Conservation (phyloP, 768 basidiomycete genomes). For the Hygrocybe punicea region DNA sequence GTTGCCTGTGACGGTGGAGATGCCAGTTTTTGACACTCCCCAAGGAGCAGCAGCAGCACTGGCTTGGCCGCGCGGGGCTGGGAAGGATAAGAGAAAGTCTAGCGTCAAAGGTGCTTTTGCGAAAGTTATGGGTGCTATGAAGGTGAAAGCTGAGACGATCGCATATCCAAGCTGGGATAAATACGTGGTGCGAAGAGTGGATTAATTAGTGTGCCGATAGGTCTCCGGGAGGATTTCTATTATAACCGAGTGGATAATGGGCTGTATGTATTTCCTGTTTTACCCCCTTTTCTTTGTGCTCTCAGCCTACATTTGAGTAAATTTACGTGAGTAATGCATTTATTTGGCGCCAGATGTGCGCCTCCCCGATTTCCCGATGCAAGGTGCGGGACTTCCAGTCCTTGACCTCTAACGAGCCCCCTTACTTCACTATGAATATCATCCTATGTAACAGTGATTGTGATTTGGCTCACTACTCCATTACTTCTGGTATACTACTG, state of each 20-base stretch:
- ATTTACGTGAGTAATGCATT: too few species aligned
- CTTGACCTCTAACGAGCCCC: too few species aligned
- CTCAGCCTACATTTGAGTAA: too few species aligned
- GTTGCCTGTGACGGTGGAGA: slow-evolving; percentile 40
- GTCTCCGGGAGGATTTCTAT: not conserved
- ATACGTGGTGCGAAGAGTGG: slow-evolving; percentile 49
- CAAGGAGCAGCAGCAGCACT: not conserved
- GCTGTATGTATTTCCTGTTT: too few species aligned
- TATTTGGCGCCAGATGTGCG: too few species aligned
- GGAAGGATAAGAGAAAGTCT: slow-evolving; percentile 17
- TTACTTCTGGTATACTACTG: too few species aligned
- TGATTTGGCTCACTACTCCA: too few species aligned
- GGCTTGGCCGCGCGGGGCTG: slow-evolving; percentile 12
- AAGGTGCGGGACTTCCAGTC: too few species aligned
- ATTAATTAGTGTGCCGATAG: slow-evolving; percentile 11
- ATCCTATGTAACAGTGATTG: too few species aligned
- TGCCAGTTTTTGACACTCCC: not conserved
- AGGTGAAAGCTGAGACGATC: slow-evolving; percentile 43
- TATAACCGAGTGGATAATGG: not conserved
- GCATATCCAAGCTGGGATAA: slow-evolving; percentile 64
- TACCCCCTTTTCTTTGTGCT: too few species aligned
- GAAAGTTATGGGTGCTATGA: slow-evolving; percentile 16
- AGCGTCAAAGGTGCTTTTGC: slow-evolving; percentile 22
- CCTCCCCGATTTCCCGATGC: too few species aligned
- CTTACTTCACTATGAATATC: too few species aligned